Percentiles rank a stretch among this genome's conserved stretches.
phyloP scores from a whole-genome alignment of 2,329 filamentous ascomycete genomes.

The Aspergillus sojae region DNA sequence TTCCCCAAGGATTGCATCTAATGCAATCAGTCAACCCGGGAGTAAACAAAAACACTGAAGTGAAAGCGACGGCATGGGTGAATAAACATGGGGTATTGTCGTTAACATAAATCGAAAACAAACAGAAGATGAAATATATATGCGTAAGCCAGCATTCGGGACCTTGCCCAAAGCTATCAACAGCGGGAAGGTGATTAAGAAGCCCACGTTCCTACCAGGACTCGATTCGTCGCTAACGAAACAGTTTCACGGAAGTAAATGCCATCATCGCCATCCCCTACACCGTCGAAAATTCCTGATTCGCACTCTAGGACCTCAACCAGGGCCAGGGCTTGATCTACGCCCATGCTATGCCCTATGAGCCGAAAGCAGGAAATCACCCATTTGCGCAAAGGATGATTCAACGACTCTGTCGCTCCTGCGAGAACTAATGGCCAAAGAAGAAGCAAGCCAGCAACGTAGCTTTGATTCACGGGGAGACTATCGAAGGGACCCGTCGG shows the following conservation, averaged over 20 bases:
- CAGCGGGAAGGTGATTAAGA: not conserved
- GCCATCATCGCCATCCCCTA: constrained; percentile 24
- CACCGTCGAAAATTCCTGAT: constrained; percentile 27
- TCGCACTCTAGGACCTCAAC: constrained; percentile 35
- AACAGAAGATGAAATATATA: not conserved
- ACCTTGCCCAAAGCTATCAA: not conserved
- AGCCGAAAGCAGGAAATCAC: constrained; percentile 32
- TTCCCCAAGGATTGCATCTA: not conserved
- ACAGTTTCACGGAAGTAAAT: constrained; percentile 17
- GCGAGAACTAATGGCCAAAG: constrained; percentile 44
- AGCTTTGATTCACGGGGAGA: constrained; percentile 29
- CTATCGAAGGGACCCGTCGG: constrained; percentile 12
- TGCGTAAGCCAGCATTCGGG: not conserved
- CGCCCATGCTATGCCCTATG: constrained; percentile 40
- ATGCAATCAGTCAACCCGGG: not conserved
- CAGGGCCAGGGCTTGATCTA: constrained; percentile 42
- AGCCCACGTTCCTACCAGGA: constrained; percentile 20
- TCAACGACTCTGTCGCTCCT: constrained; percentile 32
- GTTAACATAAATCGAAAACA: not conserved
- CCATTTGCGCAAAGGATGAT: constrained; percentile 35
- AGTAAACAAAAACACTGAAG: not conserved
- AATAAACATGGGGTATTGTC: not conserved
- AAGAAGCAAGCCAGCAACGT: constrained; percentile 36
- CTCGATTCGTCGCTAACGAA: constrained; percentile 14
- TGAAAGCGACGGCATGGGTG: not conserved